Evolutionary conservation across 2,329 filamentous ascomycete species (phyloP), one percentile per base, ranked within the genome.

Genomic region (Knoxdaviesia proteae): DNA sequence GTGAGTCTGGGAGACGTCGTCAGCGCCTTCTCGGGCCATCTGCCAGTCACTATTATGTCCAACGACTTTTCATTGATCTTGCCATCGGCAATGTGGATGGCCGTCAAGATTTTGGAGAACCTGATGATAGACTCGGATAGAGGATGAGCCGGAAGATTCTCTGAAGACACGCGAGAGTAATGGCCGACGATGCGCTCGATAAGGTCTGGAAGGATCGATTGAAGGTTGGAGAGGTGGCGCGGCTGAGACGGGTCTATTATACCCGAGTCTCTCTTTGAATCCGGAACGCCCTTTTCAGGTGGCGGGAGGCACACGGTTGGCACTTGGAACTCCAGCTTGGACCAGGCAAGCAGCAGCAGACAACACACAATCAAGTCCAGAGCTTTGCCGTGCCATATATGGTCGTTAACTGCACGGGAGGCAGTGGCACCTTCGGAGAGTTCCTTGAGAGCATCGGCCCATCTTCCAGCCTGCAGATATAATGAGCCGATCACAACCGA

Each of bases 351-450:
- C 51, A 96, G 71, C 36, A 96, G 55, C 49, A 96, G 68, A 53
- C 80, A 84, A 31, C 93, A 68, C 39, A 90, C 63, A 46, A 93
- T 83, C 32, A 87, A 76, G 55, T 98, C 92, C 20, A 98, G 66
- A 1, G 84, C 87, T 59, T 96, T 96, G 11, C 83, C 90, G 60
- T 94, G 84, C 88, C 90, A 98, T n/a, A 96, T 58, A 58, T 94
- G 84, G 58, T 98, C 90, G 51, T 84, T 87, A 45, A 82, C 71
- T 35, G 75, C 77, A 51, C 84, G 80, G 10, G 84, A 80, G 50
- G 79, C 74, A 7, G 72, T 71, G 2, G 82, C 86, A 43, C 80
- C 84, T 46, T 94, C 88, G 7, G 75, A 67, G 29, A 94, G 70
- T 54, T 93, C 84, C 55, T 75, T 80, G 39, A 96, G 58, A 6